Evolutionary conservation across 164 flowering plant genomes (phyloP), one percentile per base, ranked within the genome.

Genomic region (Magnolia changhungtana): DNA sequence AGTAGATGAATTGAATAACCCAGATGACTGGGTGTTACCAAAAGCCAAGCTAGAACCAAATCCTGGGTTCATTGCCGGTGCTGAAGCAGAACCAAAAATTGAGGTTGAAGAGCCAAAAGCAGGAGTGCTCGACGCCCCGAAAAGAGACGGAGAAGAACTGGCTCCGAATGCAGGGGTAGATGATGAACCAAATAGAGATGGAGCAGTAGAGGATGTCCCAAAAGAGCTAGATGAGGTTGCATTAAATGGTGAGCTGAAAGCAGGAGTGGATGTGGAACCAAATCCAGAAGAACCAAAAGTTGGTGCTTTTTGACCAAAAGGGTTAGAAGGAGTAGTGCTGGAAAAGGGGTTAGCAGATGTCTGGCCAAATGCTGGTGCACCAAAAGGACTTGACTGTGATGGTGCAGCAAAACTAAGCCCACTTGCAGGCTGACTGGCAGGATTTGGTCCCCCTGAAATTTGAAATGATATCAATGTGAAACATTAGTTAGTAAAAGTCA

Each of bases 361-460:
- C 76, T 90, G 98, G 37, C 86, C 86, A 84, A 90, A 89, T 71
- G 92, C 27, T 7, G 94, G 69, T 51, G 90, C 14, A 58, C 84
- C 76, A 81, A 89, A 89, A 74, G 88, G 89, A 74, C 74, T 88
- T 52, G 92, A 49, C 69, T 82, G 91, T 29, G 87, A 31, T 49
- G 89, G 50, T 19, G 80, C 69, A 76, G 81, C 83, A 82, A 93
- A 92, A 58, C 84, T 83, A 68, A 72, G 49, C 19, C 83, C 92
- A 67, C 81, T 78, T 61, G 89, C 58, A 71, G 94, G 63, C 83
- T 90, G 97, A 79, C 88, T 88, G 80, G 89, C 84, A 76, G 97
- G 90, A 84, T 79, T 80, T 7, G 97, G 97, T 19, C 99, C 99
- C 80, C 99, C 99, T 94, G 84, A 20, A 74, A 78, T 71, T 51